Percentiles rank a stretch among this genome's conserved stretches.
Conservation (phyloP, 208 protist genomes). For the Strigomonas culicis region DNA sequence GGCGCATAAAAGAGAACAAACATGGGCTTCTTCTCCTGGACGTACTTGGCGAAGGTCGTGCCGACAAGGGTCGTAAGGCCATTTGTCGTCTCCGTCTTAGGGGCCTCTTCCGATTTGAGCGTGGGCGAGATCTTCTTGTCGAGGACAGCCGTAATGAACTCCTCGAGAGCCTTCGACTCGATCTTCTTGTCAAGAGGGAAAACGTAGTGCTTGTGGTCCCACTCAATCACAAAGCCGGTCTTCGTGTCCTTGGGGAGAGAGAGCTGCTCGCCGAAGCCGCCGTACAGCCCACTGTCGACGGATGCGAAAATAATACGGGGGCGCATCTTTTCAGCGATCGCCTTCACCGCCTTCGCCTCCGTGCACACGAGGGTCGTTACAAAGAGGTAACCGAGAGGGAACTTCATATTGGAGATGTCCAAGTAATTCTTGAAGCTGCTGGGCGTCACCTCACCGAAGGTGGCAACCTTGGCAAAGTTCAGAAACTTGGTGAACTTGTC, state of each 20-base stretch:
- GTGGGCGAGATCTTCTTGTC: slow-evolving; percentile 40
- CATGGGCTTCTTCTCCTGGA: slow-evolving; percentile 69
- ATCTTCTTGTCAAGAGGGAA: slow-evolving; percentile 35
- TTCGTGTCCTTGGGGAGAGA: slow-evolving; percentile 66
- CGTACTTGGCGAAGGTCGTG: slow-evolving; percentile 47
- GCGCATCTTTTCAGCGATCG: slow-evolving; percentile 70
- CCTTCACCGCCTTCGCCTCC: slow-evolving; percentile 27
- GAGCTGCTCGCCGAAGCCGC: slow-evolving; percentile 51
- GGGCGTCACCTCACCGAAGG: slow-evolving; percentile 68
- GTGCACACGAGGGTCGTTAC: slow-evolving; percentile 18
- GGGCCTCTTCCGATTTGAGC: slow-evolving; percentile 55
- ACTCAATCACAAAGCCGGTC: slow-evolving; percentile 68
- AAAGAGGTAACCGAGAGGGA: slow-evolving; percentile 73
- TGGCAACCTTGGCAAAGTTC: slow-evolving; percentile 31
- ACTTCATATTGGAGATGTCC: slow-evolving; percentile 20
- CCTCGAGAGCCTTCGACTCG: slow-evolving; percentile 38
- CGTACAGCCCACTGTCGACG: slow-evolving; percentile 70
- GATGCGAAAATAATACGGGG: slow-evolving; percentile 67
- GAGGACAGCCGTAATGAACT: slow-evolving; percentile 55
- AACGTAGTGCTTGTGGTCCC: slow-evolving; percentile 42
- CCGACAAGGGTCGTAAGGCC: slow-evolving; percentile 84
- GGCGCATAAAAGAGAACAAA: slow-evolving; percentile 96
- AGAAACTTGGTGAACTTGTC: slow-evolving; percentile 47
- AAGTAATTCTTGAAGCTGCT: slow-evolving; percentile 70
- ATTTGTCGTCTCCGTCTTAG: slow-evolving; percentile 60